Percentiles rank a stretch among this genome's conserved stretches.
phyloP scores from a whole-genome alignment of 306 rosid genomes.

The Medicago arabica region DNA sequence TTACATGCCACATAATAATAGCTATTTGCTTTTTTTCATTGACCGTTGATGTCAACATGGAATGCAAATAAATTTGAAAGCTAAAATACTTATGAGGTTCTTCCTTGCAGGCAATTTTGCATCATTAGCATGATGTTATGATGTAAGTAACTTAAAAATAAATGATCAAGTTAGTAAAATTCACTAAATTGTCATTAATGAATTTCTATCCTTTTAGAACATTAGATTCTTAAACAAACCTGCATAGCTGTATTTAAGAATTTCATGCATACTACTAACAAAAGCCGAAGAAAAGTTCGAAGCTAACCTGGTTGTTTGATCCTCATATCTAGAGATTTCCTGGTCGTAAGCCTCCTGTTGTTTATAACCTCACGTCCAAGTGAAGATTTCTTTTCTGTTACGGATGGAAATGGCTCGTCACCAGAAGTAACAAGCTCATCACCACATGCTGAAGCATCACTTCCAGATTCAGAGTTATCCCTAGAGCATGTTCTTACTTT shows the following conservation, averaged over 20 bases:
- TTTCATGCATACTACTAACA: slow-evolving; percentile 21
- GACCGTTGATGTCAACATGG: background rate
- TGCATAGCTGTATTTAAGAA: slow-evolving; percentile 7
- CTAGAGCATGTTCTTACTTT: slow-evolving; percentile 41
- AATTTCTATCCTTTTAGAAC: slow-evolving; percentile 2
- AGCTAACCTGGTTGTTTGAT: slow-evolving; percentile 59
- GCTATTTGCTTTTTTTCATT: background rate
- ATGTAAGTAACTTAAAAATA: too few species aligned
- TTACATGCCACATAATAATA: background rate
- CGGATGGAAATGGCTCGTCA: slow-evolving; percentile 64
- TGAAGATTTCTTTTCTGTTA: slow-evolving; percentile 56
- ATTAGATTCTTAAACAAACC: slow-evolving; percentile 28
- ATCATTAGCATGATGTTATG: too few species aligned
- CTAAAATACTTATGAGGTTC: too few species aligned
- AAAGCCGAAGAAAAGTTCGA: background rate
- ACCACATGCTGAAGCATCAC: slow-evolving; percentile 77
- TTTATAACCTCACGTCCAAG: slow-evolving; percentile 43
- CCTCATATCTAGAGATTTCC: slow-evolving; percentile 56
- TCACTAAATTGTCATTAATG: background rate
- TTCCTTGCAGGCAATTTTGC: too few species aligned
- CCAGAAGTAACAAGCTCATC: slow-evolving; percentile 58
- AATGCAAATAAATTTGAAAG: background rate
- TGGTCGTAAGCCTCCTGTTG: slow-evolving; percentile 51
- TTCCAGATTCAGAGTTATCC: slow-evolving; percentile 81
- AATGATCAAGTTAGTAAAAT: too few species aligned